Base-by-base conservation (phyloP, 169 alveolate species). In the Theileria parva region DNA sequence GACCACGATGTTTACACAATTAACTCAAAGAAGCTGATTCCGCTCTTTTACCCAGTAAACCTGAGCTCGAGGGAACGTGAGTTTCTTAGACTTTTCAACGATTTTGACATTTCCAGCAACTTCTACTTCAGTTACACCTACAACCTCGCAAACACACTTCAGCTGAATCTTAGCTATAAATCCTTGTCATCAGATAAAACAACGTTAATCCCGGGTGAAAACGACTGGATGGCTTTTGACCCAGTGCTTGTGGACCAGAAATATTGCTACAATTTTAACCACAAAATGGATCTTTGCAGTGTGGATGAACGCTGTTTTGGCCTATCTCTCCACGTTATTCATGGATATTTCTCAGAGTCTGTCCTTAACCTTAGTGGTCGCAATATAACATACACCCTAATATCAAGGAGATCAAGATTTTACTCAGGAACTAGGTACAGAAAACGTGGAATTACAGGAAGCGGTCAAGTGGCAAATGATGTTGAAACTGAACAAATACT, bases 401-500 rank as follows among this genome's bases (percentile, higher is more conserved):
- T 97, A 9, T 94, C 96, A 7, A 94, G 99, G 81, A 93, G 98
- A 81, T 97, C 97, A 65, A 79, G 89, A 25, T 92, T 96, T 83
- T 93, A 98, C 83, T 96, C 96, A 34, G 99, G 99, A 32, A 95
- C 97, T 30, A 86, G 99, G 69, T 98, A 96, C 76, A 85, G 94
- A 44, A 87, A 95, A 32, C 89, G 99, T 75, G 99, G 99, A 1
- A 92, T 97, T 12, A 97, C 96, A 78, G 67, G 89, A 12, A 86
- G 85, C 4, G 96, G 96, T 0, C 86, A 89, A 67, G 92, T 89
- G 27, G 95, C 99, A 0, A 98, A 98, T 89, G 96, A 94, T 65
- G 99, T 96, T 6, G 99, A 97, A 85, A 94, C 99, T 4, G 99
- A 98, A 80, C 94, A 96, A 30, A 73, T 97, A n/a, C 79, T 94